Evolutionary conservation across 169 alveolate genomes (phyloP).

Genomic region (Plasmodium sp.): DNA sequence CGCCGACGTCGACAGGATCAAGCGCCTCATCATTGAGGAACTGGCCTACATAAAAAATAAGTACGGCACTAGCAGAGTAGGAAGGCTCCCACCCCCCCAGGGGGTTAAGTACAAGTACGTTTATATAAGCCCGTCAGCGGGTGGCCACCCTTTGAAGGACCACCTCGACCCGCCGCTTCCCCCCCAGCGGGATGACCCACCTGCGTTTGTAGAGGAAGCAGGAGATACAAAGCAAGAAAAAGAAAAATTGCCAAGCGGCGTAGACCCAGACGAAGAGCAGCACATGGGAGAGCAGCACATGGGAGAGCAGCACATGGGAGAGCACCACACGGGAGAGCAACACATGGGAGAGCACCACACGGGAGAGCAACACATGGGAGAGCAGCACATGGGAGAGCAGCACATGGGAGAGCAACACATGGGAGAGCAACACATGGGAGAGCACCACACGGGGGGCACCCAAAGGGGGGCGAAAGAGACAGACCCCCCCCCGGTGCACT

Average conservation of each 20-base stretch:
- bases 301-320: no score
- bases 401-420: no score
- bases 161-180: background rate
- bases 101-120: constrained; percentile 22
- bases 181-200: background rate
- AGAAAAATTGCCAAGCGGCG: background rate
- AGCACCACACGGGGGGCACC: background rate
- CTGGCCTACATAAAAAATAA: constrained; percentile 35
- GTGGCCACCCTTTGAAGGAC: background rate
- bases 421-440: no score
- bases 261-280: background rate
- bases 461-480: background rate
- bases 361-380: no score
- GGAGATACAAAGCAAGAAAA: background rate
- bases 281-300: background rate
- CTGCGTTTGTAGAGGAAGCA: background rate
- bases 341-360: no score
- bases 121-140: background rate
- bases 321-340: no score
- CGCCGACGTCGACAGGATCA: constrained; percentile 32
- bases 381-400: no score
- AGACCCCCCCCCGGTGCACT: background rate
- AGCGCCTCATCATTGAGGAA: constrained; percentile 66
- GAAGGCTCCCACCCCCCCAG: background rate
- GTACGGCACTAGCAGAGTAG: constrained; percentile 20